Percentiles rank a stretch among this genome's conserved stretches.
phyloP scores from a whole-genome alignment of 805 yeast genomes.

The Starmerella etchellsii region DNA sequence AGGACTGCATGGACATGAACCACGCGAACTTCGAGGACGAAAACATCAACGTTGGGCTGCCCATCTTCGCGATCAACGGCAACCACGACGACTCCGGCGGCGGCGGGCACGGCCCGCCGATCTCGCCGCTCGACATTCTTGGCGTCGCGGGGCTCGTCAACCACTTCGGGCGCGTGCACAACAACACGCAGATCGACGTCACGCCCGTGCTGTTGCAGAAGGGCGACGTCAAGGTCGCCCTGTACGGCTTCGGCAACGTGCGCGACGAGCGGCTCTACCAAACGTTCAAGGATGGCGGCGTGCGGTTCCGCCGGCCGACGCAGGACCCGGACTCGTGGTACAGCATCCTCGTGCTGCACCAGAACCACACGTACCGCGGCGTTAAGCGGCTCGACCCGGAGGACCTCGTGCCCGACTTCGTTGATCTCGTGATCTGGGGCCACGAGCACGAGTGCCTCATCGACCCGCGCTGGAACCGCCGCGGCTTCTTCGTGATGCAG shows the following conservation, averaged over 20 bases:
- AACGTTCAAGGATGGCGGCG: constrained; percentile 67
- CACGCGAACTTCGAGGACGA: constrained; percentile 83
- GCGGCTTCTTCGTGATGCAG: constrained; percentile 67
- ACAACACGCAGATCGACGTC: constrained; percentile 61
- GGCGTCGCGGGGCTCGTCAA: constrained; percentile 73
- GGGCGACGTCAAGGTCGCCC: constrained; percentile 67
- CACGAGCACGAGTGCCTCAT: constrained; percentile 94
- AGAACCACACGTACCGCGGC: constrained; percentile 70
- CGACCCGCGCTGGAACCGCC: constrained; percentile 41
- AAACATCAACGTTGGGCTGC: constrained; percentile 75
- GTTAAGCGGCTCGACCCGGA: constrained; percentile 73
- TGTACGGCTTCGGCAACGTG: constrained; percentile 80
- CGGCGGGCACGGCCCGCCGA: constrained; percentile 41
- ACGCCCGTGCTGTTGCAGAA: constrained; percentile 71
- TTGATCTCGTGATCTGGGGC: constrained; percentile 88
- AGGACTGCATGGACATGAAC: constrained; percentile 45
- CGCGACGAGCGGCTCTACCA: constrained; percentile 79
- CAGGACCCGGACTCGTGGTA: constrained; percentile 57
- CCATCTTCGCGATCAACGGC: constrained; percentile 85
- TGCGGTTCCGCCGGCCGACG: constrained; percentile 63
- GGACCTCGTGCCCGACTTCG: constrained; percentile 60
- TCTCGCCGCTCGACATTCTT: constrained; percentile 77
- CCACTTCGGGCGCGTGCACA: constrained; percentile 73
- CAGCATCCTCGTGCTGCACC: constrained; percentile 77
- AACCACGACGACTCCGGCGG: constrained; percentile 97